phyloP scores from a whole-genome alignment of 2,329 filamentous ascomycete species.

The Claviceps fusiformis region DNA sequence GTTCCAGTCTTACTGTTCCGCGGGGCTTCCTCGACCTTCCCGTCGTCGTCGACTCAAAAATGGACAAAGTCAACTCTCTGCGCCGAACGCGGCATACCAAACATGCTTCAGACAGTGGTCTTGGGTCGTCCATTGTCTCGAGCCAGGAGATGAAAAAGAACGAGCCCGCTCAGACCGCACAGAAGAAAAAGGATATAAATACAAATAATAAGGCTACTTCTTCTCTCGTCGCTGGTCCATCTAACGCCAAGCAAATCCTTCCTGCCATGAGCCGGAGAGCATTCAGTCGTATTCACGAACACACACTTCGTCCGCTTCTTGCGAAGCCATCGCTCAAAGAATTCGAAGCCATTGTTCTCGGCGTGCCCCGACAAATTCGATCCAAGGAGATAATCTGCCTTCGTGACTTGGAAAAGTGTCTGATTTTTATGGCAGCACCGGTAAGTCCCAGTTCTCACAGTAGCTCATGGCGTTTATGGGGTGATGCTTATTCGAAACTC shows the following conservation, averaged over 20 bases:
- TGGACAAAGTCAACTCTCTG: conserved; percentile 29
- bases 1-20: conserved; percentile 47
- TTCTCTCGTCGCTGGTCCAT: conserved; percentile 46
- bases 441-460: conserved; percentile 50
- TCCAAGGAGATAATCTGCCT: conserved; percentile 81
- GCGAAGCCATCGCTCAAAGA: conserved; percentile 59
- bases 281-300: conserved; percentile 64
- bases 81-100: conserved; percentile 41
- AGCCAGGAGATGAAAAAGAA: conserved; percentile 42
- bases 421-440: conserved; percentile 82
- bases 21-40: conserved; percentile 44
- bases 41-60: conserved; percentile 36
- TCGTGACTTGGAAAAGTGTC: conserved; percentile 84
- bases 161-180: conserved; percentile 21
- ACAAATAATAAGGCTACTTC: conserved; percentile 28
- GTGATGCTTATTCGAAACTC: conserved; percentile 58
- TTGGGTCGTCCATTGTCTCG: conserved; percentile 69
- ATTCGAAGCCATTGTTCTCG: conserved; percentile 67
- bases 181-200: conserved; percentile 16
- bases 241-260: conserved; percentile 33
- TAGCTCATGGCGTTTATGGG: conserved; percentile 36
- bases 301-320: conserved; percentile 66
- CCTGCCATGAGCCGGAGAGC: conserved; percentile 55
- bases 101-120: conserved; percentile 72
- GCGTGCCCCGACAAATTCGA: conserved; percentile 66